These are phyloP conservation scores for Puccinia polysora DNA, from an alignment of 1,284 basidiomycete genomes.

Conservation along the genomic window DNA sequence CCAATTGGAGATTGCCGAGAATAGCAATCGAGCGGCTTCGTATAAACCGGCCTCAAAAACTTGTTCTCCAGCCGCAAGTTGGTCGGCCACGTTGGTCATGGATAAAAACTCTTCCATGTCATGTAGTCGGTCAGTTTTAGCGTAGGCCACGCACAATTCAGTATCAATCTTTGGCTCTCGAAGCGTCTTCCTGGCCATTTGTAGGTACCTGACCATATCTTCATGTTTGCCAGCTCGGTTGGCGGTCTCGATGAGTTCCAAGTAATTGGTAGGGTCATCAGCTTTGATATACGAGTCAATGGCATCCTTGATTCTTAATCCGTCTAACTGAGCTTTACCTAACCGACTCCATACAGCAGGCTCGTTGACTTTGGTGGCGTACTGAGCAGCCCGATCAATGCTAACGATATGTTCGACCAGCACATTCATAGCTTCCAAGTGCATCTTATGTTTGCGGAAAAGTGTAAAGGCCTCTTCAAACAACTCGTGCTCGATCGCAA, in stretches of 20 bases:
- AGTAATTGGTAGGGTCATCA: constrained; percentile 89
- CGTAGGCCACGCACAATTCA: constrained; percentile 91
- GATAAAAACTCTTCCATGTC: constrained; percentile 99
- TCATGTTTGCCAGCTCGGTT: constrained; percentile 96
- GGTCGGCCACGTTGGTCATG: constrained; percentile 98
- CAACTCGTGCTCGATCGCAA: constrained; percentile 91
- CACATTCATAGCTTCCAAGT: constrained; percentile 92
- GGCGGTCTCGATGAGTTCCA: constrained; percentile 94
- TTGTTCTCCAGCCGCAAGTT: constrained; percentile 73
- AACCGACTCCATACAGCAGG: constrained; percentile 96
- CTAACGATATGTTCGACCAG: constrained; percentile 97
- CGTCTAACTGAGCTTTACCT: constrained; percentile 98
- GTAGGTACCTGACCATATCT: constrained; percentile 92
- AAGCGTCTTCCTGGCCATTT: constrained; percentile 98
- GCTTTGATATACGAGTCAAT: constrained; percentile 99
- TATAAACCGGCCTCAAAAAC: constrained; percentile 98
- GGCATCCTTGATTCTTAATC: constrained; percentile 94
- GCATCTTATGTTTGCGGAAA: constrained; percentile 90
- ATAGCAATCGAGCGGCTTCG: constrained; percentile 91
- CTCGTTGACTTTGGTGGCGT: constrained; percentile 92
- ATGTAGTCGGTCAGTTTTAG: constrained; percentile 91
- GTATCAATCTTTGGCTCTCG: constrained; percentile 98
- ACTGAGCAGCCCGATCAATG: constrained; percentile 92
- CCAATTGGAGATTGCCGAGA: constrained; percentile 97
- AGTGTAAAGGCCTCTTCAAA: constrained; percentile 96